Percentiles rank a stretch among this genome's conserved stretches.
phyloP scores from a whole-genome alignment of 192 early-diverging fungal genomes.

The Umbelopsis sp. region DNA sequence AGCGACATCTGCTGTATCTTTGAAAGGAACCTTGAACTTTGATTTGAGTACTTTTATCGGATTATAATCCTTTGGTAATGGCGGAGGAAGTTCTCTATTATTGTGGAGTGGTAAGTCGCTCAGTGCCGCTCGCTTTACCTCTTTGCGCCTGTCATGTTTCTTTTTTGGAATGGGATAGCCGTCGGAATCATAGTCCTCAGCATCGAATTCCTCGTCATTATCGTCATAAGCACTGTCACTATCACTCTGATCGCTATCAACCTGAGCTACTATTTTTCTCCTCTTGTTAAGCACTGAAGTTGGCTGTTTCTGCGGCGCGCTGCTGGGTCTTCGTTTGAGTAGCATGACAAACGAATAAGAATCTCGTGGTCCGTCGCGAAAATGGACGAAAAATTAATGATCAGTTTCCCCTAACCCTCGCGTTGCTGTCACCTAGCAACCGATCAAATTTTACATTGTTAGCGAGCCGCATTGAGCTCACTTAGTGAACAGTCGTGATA shows the following conservation, averaged over 20 bases:
- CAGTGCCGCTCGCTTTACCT: neutral
- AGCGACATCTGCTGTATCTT: neutral
- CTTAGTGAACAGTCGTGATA: too few relatives aligned
- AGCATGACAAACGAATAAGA: constrained; percentile 2
- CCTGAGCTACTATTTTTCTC: neutral
- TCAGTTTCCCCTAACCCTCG: too few relatives aligned
- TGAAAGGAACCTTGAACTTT: constrained; percentile 25
- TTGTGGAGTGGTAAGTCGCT: neutral
- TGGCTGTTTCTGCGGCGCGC: neutral
- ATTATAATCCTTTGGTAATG: constrained; percentile 30
- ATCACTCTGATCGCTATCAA: neutral
- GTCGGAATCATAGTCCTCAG: constrained; percentile 18
- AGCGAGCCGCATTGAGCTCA: too few relatives aligned
- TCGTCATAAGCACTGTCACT: constrained; percentile 10
- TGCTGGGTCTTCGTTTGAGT: neutral
- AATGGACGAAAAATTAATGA: neutral
- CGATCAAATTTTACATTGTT: too few relatives aligned
- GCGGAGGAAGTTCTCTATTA: constrained; percentile 19
- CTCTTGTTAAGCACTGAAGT: neutral
- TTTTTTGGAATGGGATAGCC: constrained; percentile 10
- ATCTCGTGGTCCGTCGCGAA: neutral
- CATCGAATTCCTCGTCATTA: constrained; percentile 11
- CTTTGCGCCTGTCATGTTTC: neutral
- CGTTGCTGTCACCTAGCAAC: too few relatives aligned
- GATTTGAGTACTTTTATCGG: constrained; percentile 6